phyloP scores from a whole-genome alignment of 2,329 filamentous ascomycete species.

The Fusarium duplospermum region DNA sequence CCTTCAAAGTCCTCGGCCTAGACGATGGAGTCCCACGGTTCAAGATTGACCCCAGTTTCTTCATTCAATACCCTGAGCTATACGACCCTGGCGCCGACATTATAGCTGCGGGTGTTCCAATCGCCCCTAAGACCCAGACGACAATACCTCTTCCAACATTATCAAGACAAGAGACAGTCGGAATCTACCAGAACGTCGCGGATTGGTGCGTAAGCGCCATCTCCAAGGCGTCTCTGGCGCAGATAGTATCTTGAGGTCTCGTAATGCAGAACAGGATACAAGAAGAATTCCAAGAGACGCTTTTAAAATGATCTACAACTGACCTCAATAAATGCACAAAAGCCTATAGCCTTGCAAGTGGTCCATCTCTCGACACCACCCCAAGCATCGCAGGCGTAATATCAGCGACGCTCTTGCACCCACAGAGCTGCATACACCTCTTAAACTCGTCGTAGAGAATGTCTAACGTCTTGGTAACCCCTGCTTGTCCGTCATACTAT shows the following conservation, averaged over 20 bases:
- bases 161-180: not conserved
- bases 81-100: not conserved
- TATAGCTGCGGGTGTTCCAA: not conserved
- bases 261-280: no score
- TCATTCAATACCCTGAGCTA: not conserved
- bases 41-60: not conserved
- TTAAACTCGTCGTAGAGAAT: slow-evolving; percentile 12
- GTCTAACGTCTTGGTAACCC: not conserved
- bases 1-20: not conserved
- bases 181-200: not conserved
- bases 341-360: slow-evolving; percentile 1
- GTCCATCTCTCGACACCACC: not conserved
- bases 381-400: not conserved
- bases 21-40: not conserved
- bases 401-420: not conserved
- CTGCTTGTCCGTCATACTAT: slow-evolving; percentile 7
- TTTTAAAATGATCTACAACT: no score
- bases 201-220: not conserved
- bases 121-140: not conserved
- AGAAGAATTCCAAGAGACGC: no score
- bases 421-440: slow-evolving; percentile 10
- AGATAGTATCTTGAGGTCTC: no score
- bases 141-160: not conserved
- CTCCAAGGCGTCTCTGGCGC: not conserved
- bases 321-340: no score